Conservation (phyloP, 129 eudicot genomes). For the Artemisia tridentata region DNA sequence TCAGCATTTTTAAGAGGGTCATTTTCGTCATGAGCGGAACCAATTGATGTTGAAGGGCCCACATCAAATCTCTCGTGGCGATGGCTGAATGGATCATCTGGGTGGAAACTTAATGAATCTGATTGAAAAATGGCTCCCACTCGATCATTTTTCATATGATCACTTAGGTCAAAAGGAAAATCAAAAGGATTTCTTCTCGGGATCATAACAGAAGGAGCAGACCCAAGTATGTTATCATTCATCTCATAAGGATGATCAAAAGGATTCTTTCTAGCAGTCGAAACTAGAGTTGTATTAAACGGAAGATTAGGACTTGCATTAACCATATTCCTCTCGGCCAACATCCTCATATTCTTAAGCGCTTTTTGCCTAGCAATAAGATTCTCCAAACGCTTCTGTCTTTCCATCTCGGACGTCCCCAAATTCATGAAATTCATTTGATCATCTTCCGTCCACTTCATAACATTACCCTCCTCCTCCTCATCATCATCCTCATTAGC, state of each 20-base stretch:
- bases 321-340: conserved; percentile 63
- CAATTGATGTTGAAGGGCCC: conserved; percentile 53
- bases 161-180: conserved; percentile 60
- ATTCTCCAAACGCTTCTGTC: conserved; percentile 68
- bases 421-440: conserved; percentile 75
- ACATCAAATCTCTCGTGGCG: conserved; percentile 51
- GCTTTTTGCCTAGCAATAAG: conserved; percentile 74
- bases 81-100: conserved; percentile 39
- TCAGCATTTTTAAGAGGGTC: conserved; percentile 31
- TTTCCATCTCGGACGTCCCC: conserved; percentile 76
- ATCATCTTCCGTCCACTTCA: conserved; percentile 85
- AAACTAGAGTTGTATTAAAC: conserved; percentile 50
- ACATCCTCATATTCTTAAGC: conserved; percentile 49
- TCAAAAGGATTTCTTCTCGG: conserved; percentile 64
- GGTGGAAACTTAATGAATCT: conserved; percentile 36
- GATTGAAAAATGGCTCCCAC: conserved; percentile 45
- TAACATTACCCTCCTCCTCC: conserved; percentile 47
- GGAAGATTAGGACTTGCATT: conserved; percentile 53
- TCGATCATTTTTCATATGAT: conserved; percentile 55
- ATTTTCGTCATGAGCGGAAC: conserved; percentile 35
- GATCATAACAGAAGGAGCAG: conserved; percentile 59
- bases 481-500: conserved; percentile 44
- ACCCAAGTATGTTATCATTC: conserved; percentile 55
- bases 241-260: conserved; percentile 53
- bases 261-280: conserved; percentile 55